These are phyloP conservation scores for Thamnidium elegans DNA, from an alignment of 192 early-diverging fungal genomes.

Conservation along the genomic window DNA sequence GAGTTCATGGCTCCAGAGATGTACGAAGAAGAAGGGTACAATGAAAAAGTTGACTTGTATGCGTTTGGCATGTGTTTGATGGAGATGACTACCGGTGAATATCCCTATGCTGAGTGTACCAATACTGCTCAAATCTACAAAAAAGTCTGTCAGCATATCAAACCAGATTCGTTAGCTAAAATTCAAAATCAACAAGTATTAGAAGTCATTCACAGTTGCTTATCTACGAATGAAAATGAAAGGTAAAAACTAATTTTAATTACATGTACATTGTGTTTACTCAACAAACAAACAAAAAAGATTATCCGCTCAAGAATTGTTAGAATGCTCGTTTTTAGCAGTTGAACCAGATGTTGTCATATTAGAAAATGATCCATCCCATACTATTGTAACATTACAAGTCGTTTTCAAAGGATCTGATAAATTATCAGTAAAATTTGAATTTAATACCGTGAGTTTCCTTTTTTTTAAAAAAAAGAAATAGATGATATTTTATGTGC, in stretches of 20 bases:
- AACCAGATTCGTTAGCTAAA: conserved; percentile 65
- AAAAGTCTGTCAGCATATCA: conserved; percentile 70
- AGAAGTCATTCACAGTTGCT: conserved; percentile 61
- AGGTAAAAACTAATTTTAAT: too few species aligned
- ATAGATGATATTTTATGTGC: too few species aligned
- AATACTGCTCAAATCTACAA: conserved; percentile 85
- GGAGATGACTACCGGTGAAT: conserved; percentile 77
- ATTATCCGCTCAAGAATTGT: conserved; percentile 64
- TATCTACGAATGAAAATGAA: conserved; percentile 61
- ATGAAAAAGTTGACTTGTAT: conserved; percentile 87
- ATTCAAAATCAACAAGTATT: conserved; percentile 60
- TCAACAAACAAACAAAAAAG: too few species aligned
- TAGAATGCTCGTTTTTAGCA: conserved; percentile 68
- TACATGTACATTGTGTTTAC: too few species aligned
- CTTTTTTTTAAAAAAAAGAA: too few species aligned
- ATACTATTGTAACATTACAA: conserved; percentile 64
- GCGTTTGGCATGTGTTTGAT: conserved; percentile 84
- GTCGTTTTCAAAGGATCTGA: conserved; percentile 77
- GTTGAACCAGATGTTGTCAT: conserved; percentile 75
- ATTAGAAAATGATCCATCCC: conserved; percentile 50
- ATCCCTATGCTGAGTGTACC: conserved; percentile 81
- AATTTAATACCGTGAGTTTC: conserved; percentile 57
- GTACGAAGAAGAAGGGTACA: conserved; percentile 81
- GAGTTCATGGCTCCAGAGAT: conserved; percentile 93
- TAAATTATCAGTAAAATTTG: conserved; percentile 73